Evolutionary conservation across 1,284 basidiomycete genomes (phyloP), one percentile per base, ranked within the genome.

Genomic region (Tilletia horrida): DNA sequence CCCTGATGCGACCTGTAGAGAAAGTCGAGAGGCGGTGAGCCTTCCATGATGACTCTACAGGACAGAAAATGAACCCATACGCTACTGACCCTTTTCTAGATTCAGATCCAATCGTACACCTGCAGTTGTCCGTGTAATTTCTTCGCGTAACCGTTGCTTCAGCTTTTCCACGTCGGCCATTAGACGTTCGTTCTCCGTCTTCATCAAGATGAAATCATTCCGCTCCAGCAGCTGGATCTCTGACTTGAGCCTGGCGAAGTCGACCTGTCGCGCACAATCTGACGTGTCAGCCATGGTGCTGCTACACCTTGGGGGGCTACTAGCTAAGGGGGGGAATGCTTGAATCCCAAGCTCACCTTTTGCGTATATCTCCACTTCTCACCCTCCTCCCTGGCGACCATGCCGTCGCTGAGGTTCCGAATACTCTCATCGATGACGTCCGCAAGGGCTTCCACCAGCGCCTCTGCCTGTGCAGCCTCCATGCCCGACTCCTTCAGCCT

Each of bases 191-290:
- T 92, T 97, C 84, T 95, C 93, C 52, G 91, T 89, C 84, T 94
- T 96, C 85, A 98, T 90, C 85, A 93, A 89, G 27, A 93, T 90
- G 64, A 97, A 87, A 81, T 99, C 95, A 79, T 97, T 97, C 86
- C 95, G 94, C 85, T 97, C 94, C 85, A 93, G 91, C 52, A 98
- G 85, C 83, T 97, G 92, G 35, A 98, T 86, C 81, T 97, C 95
- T 18, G 93, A 95, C 84, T 97, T 97, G 74, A 96, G 88, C 80
- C 94, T 90, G 4, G 93, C 91, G 83, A 98, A 97, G 84, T 97
- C 95, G 69, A 98, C 94, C 85, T 96, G 91, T 31, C 21, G 7
- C 3, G 9, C 1, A 31, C 8, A 43, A 35, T 25, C 6, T 40
- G 4, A 4, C 11, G 6, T 11, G 35, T 40, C 35, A 40, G 35